Evolutionary conservation across 1,284 basidiomycete species (phyloP).

Genomic region (Fomitopsis schrenkii): DNA sequence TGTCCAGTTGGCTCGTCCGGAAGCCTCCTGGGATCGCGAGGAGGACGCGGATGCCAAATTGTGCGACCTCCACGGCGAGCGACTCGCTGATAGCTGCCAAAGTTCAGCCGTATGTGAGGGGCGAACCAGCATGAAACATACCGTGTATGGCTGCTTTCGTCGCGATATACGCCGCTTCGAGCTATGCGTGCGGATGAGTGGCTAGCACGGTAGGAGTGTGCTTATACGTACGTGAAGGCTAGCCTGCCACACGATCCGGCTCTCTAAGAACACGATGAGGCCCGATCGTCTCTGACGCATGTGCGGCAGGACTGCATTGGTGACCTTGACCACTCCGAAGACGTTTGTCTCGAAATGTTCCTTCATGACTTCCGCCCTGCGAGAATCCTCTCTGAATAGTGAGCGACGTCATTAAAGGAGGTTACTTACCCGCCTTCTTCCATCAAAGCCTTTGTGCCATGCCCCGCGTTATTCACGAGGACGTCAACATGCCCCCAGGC

Average conservation of each 20-base stretch:
- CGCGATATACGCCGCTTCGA: conserved; percentile 43
- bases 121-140: conserved; percentile 17
- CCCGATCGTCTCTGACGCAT: conserved; percentile 30
- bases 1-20: conserved; percentile 27
- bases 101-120: not conserved
- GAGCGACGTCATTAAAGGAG: no score
- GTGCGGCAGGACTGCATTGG: conserved; percentile 32
- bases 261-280: conserved; percentile 30
- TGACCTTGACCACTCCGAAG: conserved; percentile 32
- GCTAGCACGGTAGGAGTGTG: not conserved
- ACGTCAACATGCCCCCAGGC: conserved; percentile 53
- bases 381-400: not conserved
- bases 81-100: conserved; percentile 27
- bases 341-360: conserved; percentile 33
- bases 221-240: conserved; percentile 38
- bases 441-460: conserved; percentile 26
- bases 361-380: conserved; percentile 24
- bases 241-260: conserved; percentile 43
- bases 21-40: conserved; percentile 32
- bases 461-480: conserved; percentile 56
- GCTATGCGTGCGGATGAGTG: not conserved
- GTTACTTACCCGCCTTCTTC: conserved; percentile 32
- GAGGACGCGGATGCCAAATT: conserved; percentile 30
- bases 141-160: conserved; percentile 56
- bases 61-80: conserved; percentile 27